Evolutionary conservation across 768 basidiomycete species (phyloP).

Genomic region (Mycena latifolia): DNA sequence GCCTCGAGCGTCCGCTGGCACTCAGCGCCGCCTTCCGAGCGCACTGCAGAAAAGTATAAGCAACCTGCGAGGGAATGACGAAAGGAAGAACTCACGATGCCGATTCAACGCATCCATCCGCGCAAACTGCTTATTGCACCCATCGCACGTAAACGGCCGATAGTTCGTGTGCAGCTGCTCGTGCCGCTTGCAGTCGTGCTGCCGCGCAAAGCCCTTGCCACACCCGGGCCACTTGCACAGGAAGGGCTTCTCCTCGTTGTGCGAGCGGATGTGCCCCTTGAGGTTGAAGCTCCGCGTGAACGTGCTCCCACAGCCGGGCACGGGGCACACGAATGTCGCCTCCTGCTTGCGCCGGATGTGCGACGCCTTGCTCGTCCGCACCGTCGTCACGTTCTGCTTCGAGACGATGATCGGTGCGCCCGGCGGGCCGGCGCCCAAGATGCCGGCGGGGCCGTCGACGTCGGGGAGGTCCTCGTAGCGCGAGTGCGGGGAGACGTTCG

Average conservation of each 20-base stretch:
- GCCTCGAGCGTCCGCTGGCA: slow-evolving; percentile 63
- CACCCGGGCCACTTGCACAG: slow-evolving; percentile 96
- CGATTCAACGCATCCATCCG: slow-evolving; percentile 95
- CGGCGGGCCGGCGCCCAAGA: too few relatives aligned
- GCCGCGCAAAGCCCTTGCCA: slow-evolving; percentile 92
- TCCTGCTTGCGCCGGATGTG: slow-evolving; percentile 89
- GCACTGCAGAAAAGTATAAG: slow-evolving; percentile 59
- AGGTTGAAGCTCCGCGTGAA: slow-evolving; percentile 96
- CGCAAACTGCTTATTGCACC: slow-evolving; percentile 94
- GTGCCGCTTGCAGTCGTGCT: slow-evolving; percentile 97
- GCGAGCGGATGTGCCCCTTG: slow-evolving; percentile 95
- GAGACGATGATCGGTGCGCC: slow-evolving; percentile 45
- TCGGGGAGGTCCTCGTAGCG: slow-evolving; percentile 64
- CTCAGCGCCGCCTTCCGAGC: slow-evolving; percentile 86
- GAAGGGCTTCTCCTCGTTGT: slow-evolving; percentile 91
- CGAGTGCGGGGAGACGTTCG: slow-evolving; percentile 72
- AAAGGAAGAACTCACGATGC: slow-evolving; percentile 74
- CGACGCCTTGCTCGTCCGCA: slow-evolving; percentile 89
- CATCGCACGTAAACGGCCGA: slow-evolving; percentile 92
- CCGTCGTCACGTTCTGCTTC: slow-evolving; percentile 91
- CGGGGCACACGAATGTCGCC: slow-evolving; percentile 86
- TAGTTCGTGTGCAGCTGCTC: slow-evolving; percentile 95
- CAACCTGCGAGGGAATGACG: slow-evolving; percentile 40
- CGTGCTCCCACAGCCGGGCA: slow-evolving; percentile 87
- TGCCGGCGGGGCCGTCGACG: slow-evolving; percentile 7